Conservation (phyloP, 331 rosid species). For the Quercus tomentella region DNA sequence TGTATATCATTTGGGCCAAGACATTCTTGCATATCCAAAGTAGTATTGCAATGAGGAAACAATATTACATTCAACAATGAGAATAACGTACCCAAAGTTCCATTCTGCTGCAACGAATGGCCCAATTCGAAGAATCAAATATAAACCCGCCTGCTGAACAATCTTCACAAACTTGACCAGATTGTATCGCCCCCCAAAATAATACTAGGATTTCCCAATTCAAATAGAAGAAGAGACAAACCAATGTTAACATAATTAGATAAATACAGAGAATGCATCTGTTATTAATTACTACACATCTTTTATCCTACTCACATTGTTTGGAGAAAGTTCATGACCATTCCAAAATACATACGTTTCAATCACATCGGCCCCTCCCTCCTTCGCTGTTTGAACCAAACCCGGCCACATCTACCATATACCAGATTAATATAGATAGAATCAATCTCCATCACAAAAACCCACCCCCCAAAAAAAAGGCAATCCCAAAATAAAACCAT, state of each 20-base stretch:
- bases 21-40: no score
- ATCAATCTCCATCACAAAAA: background rate
- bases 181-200: constrained; percentile 85
- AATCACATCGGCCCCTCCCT: constrained; percentile 82
- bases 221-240: background rate
- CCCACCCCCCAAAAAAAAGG: background rate
- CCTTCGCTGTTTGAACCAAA: constrained; percentile 73
- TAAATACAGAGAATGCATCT: background rate
- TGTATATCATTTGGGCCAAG: no score
- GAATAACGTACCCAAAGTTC: constrained; percentile 60
- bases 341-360: constrained; percentile 98
- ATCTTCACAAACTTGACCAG: constrained; percentile 80
- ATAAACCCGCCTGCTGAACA: constrained; percentile 75
- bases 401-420: constrained; percentile 87
- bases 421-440: constrained; percentile 1
- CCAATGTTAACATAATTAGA: background rate
- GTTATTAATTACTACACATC: background rate
- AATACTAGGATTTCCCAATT: constrained; percentile 47
- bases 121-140: constrained; percentile 85
- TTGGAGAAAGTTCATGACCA: constrained; percentile 91
- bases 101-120: constrained; percentile 95
- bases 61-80: background rate
- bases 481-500: background rate
- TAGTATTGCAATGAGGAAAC: background rate
- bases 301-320: constrained; percentile 53